phyloP scores from a whole-genome alignment of 306 rosid species.

The Prunus kanzakura region DNA sequence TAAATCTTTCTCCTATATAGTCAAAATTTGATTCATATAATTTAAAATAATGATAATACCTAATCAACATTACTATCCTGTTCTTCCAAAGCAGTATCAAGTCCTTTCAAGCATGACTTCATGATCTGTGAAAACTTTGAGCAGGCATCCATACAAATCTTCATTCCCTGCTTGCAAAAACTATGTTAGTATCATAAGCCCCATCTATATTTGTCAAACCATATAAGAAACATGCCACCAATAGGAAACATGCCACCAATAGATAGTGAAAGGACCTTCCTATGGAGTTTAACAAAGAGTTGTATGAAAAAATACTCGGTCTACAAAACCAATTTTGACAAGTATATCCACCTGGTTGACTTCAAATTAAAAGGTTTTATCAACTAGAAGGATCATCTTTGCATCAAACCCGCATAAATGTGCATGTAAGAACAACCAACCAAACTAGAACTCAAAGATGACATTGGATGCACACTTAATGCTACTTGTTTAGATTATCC shows the following conservation, averaged over 20 bases:
- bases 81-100: constrained; percentile 51
- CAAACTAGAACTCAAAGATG: background rate
- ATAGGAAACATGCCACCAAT: background rate
- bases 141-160: constrained; percentile 86
- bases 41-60: background rate
- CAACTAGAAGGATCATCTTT: background rate
- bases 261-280: background rate
- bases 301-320: background rate
- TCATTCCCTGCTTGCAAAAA: constrained; percentile 71
- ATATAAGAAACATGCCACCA: background rate
- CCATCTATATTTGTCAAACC: background rate
- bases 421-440: background rate
- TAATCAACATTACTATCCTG: constrained; percentile 21
- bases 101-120: constrained; percentile 77
- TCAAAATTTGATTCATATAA: background rate
- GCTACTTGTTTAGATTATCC: background rate
- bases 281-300: background rate
- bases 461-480: background rate
- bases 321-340: background rate
- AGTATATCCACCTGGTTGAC: background rate
- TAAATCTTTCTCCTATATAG: background rate
- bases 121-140: constrained; percentile 75
- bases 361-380: background rate
- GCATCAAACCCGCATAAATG: background rate
- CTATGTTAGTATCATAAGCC: background rate